Percentiles rank a stretch among this genome's conserved stretches.
Conservation (phyloP, 2,329 filamentous ascomycete genomes). For the Coniochaeta ligniaria region DNA sequence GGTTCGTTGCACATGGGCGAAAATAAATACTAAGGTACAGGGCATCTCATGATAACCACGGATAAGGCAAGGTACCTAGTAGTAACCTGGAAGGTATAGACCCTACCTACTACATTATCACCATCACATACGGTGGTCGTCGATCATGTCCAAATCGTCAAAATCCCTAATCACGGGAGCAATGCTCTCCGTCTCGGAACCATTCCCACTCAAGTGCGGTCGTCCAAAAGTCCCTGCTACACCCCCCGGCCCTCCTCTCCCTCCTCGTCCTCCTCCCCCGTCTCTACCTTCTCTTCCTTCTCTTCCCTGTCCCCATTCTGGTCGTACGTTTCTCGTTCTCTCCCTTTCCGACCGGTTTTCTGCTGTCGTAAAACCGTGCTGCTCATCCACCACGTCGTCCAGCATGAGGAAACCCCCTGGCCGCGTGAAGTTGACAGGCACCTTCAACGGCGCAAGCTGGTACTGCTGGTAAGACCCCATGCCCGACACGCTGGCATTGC, state of each 20-base stretch:
- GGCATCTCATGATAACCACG: too few species aligned
- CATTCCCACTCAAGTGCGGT: conserved; percentile 11
- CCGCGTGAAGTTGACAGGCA: conserved; percentile 4
- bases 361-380: conserved; percentile 14
- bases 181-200: conserved; percentile 14
- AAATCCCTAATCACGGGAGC: conserved; percentile 27
- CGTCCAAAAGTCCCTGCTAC: conserved; percentile 5
- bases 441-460: conserved; percentile 7
- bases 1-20: too few species aligned
- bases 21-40: too few species aligned
- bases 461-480: conserved; percentile 4
- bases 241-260: neutral
- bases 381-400: conserved; percentile 18
- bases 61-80: neutral
- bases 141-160: conserved; percentile 26
- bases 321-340: conserved; percentile 4
- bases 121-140: conserved; percentile 19
- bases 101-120: neutral
- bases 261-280: neutral
- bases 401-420: conserved; percentile 15
- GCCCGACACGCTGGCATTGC: neutral
- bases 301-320: conserved; percentile 9
- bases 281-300: conserved; percentile 2
- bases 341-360: conserved; percentile 12
- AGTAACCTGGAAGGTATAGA: too few species aligned